phyloP scores from a whole-genome alignment of 2,329 filamentous ascomycete species.

The Pseudogymnoascus sp. region DNA sequence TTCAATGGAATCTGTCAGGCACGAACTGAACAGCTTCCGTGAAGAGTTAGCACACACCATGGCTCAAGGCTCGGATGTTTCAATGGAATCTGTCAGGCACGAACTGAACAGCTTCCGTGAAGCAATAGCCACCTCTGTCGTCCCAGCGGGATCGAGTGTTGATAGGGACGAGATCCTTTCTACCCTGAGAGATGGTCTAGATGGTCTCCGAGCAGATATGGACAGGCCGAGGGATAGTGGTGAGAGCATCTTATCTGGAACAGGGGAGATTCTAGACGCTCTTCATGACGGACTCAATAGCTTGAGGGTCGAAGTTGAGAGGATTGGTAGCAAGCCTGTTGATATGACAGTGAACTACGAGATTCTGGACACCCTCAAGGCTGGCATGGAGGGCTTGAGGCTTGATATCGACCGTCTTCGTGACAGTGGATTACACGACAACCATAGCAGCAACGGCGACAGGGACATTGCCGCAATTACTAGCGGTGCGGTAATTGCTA shows the following conservation, averaged over 20 bases:
- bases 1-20: conserved; percentile 45
- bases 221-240: conserved; percentile 37
- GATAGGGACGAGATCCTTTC: conserved; percentile 63
- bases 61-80: conserved; percentile 41
- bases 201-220: conserved; percentile 69
- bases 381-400: conserved; percentile 69
- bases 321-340: conserved; percentile 67
- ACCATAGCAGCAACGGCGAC: conserved; percentile 33
- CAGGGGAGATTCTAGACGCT: conserved; percentile 82
- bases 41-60: conserved; percentile 62
- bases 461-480: conserved; percentile 46
- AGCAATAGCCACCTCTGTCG: conserved; percentile 46
- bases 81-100: conserved; percentile 43
- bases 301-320: conserved; percentile 70
- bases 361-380: conserved; percentile 79
- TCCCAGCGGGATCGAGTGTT: conserved; percentile 38
- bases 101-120: conserved; percentile 58
- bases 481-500: conserved; percentile 45
- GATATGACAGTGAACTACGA: conserved; percentile 84
- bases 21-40: conserved; percentile 54
- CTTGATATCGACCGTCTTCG: conserved; percentile 74
- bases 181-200: conserved; percentile 60
- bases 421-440: conserved; percentile 39
- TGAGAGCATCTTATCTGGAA: conserved; percentile 45
- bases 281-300: conserved; percentile 81